Evolutionary conservation across 2,329 filamentous ascomycete species (phyloP).

Genomic region (Aureobasidium sp.): DNA sequence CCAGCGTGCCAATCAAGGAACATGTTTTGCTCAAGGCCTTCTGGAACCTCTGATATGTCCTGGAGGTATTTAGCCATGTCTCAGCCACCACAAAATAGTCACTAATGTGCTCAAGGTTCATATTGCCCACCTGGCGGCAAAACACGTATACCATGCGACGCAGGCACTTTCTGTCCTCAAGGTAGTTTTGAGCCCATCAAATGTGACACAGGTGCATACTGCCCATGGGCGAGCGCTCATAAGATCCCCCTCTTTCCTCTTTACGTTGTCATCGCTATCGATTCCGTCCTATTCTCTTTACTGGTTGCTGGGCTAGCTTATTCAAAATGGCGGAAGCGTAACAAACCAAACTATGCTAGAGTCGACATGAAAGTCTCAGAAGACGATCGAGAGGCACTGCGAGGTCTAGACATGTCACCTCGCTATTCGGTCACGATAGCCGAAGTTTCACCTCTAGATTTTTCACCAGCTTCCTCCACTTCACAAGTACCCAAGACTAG

Average conservation of each 20-base stretch:
- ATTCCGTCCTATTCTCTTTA: conserved; percentile 34
- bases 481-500: neutral
- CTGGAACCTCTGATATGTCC: conserved; percentile 47
- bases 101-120: neutral
- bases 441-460: conserved; percentile 25
- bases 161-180: conserved; percentile 44
- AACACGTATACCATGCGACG: conserved; percentile 37
- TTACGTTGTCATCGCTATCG: conserved; percentile 35
- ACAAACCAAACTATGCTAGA: conserved; percentile 22
- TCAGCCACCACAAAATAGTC: neutral
- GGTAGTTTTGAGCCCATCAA: conserved; percentile 42
- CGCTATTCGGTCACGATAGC: conserved; percentile 13
- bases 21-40: conserved; percentile 27
- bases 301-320: conserved; percentile 30
- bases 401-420: conserved; percentile 16
- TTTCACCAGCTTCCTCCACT: neutral
- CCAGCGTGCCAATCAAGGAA: conserved; percentile 17
- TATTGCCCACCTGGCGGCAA: conserved; percentile 42
- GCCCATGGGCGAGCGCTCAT: conserved; percentile 36
- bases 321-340: conserved; percentile 29
- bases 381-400: conserved; percentile 25
- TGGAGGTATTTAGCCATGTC: conserved; percentile 14
- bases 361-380: conserved; percentile 17
- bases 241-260: conserved; percentile 40
- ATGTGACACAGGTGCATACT: conserved; percentile 40